Conservation (phyloP, 306 rosid genomes). For the Arachis stenosperma region DNA sequence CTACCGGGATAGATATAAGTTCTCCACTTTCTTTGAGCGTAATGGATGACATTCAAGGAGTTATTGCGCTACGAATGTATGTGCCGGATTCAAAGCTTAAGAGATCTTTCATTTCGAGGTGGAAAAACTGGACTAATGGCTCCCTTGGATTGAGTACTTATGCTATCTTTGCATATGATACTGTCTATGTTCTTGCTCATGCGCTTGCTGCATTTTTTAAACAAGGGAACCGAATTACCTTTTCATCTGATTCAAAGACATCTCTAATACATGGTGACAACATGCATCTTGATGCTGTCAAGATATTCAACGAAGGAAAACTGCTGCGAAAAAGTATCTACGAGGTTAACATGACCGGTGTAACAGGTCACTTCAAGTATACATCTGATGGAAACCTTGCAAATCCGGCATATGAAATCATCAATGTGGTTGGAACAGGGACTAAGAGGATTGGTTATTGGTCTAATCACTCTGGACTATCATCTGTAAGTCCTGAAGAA, state of each 20-base stretch:
- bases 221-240: constrained; percentile 70
- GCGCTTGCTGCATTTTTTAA: constrained; percentile 75
- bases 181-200: constrained; percentile 87
- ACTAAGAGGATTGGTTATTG: constrained; percentile 83
- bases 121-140: constrained; percentile 73
- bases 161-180: constrained; percentile 84
- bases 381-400: constrained; percentile 63
- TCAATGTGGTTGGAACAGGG: constrained; percentile 85
- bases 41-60: constrained; percentile 71
- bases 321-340: constrained; percentile 58
- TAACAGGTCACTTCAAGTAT: constrained; percentile 70
- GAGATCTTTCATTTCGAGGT: constrained; percentile 65
- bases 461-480: constrained; percentile 88
- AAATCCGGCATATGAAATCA: constrained; percentile 77
- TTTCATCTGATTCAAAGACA: constrained; percentile 68
- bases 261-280: constrained; percentile 41
- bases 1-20: constrained; percentile 57
- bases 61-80: constrained; percentile 67
- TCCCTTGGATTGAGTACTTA: constrained; percentile 65
- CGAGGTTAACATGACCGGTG: constrained; percentile 74
- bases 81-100: constrained; percentile 73
- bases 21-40: constrained; percentile 51
- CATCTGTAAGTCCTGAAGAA: constrained; percentile 65
- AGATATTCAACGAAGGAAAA: constrained; percentile 72
- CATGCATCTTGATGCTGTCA: constrained; percentile 76